Conservation (phyloP, 2,329 filamentous ascomycete species). For the Phaeoacremonium minimum region DNA sequence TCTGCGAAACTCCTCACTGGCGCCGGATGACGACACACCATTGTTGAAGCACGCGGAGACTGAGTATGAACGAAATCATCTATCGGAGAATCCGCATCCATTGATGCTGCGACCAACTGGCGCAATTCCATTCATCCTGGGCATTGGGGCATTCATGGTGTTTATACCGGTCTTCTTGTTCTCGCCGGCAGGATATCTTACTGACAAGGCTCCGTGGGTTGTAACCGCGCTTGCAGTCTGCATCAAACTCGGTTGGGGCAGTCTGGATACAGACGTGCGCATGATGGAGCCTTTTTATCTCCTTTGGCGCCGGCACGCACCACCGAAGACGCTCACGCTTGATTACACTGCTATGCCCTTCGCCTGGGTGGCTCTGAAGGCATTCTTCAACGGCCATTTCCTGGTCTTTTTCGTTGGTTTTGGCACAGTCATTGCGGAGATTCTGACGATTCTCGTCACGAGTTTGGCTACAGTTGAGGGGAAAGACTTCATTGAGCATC, state of each 20-base stretch:
- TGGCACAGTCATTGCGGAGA: constrained; percentile 68
- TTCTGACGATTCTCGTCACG: constrained; percentile 65
- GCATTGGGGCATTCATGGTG: constrained; percentile 49
- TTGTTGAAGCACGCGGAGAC: constrained; percentile 34
- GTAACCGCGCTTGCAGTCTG: constrained; percentile 61
- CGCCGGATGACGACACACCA: constrained; percentile 52
- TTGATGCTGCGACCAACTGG: constrained; percentile 61
- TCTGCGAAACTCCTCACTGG: constrained; percentile 66
- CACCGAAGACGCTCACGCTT: constrained; percentile 60
- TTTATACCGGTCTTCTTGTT: constrained; percentile 63
- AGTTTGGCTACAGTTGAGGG: constrained; percentile 63
- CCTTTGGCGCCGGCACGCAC: constrained; percentile 61
- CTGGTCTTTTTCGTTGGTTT: constrained; percentile 66
- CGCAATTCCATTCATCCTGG: constrained; percentile 55
- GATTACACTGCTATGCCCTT: constrained; percentile 73
- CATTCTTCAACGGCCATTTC: constrained; percentile 59
- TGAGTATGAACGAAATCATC: constrained; percentile 43
- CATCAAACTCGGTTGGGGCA: constrained; percentile 65
- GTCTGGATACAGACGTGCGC: constrained; percentile 64
- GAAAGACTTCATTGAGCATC: constrained; percentile 46
- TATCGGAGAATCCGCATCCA: constrained; percentile 61
- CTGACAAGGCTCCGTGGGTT: constrained; percentile 60
- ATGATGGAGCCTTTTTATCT: constrained; percentile 75
- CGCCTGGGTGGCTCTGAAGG: constrained; percentile 57
- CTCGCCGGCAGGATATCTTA: constrained; percentile 46